Base-by-base conservation (phyloP, 139 green algal genomes). In the Micractinium conductrix region DNA sequence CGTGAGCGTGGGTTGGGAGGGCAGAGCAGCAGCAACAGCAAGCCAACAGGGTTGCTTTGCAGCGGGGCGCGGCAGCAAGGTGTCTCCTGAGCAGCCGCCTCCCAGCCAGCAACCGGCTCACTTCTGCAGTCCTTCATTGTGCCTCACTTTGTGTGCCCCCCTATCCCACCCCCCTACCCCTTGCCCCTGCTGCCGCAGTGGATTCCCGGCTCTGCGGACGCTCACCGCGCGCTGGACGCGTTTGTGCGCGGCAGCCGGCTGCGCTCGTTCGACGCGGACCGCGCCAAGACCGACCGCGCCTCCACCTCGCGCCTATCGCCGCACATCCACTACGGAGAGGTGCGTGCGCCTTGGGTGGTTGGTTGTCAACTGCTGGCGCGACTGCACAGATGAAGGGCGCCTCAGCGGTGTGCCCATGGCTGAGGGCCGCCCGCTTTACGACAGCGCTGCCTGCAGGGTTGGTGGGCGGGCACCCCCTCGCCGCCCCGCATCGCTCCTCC, bases 251-350 rank as follows among this genome's bases (percentile, higher is more conserved):
- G 35, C 53, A 76, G 91, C 16, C 79, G 93, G 37, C 90, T 98
- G 85, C 43, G 53, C 0, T 12, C 40, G 14, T 98, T 98, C 84
- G 87, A 90, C 67, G 53, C 84, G n/a, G 86, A 97, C 87, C 86
- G 91, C 38, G 92, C 89, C 38, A 96, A 97, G 87, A 92, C 93
- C 4, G 96, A 98, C 85, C 87, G 65, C 33, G 89, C 93, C 42
- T 94, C 86, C 58, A 98, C 96, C 50, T 95, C 89, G 17, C 90
- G 92, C 78, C 91, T 98, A 33, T 98, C 94, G 19, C 96, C 96
- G n/a, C 95, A 98, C 94, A 90, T 98, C 22, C 96, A 98, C 90
- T 96, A 93, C 81, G 96, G 96, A 33, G 92, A 94, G n/a, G n/a
- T n/a, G n/a, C n/a, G n/a, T n/a, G n/a, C n/a, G n/a, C n/a, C n/a